These are phyloP conservation scores for Penicillium sp. DNA, from an alignment of 2,329 filamentous ascomycete species.

Conservation along the genomic window DNA sequence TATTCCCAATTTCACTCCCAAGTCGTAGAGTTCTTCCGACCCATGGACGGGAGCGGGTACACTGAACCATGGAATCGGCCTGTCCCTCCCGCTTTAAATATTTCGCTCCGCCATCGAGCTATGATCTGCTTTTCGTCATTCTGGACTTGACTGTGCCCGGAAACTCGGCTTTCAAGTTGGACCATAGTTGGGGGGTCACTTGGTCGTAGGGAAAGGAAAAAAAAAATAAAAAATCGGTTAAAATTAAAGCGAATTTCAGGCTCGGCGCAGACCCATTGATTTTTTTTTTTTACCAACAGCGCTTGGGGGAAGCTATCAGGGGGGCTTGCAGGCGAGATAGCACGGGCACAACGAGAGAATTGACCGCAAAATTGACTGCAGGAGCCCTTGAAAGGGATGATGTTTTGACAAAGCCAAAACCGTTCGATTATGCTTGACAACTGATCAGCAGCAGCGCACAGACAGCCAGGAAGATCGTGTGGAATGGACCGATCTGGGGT, in stretches of 20 bases:
- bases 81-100: slow-evolving; percentile 28
- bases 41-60: slow-evolving; percentile 38
- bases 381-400: slow-evolving; percentile 15
- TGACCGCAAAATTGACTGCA: slow-evolving; percentile 5
- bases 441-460: slow-evolving; percentile 25
- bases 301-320: slow-evolving; percentile 16
- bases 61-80: slow-evolving; percentile 25
- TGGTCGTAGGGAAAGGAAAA: not conserved
- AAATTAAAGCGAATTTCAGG: not conserved
- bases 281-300: slow-evolving; percentile 16
- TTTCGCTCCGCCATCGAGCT: slow-evolving; percentile 8
- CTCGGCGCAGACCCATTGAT: slow-evolving; percentile 4
- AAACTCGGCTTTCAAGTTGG: not conserved
- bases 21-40: slow-evolving; percentile 32
- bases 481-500: slow-evolving; percentile 20
- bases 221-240: not conserved
- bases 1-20: slow-evolving; percentile 14
- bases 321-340: slow-evolving; percentile 2
- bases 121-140: not conserved
- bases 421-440: slow-evolving; percentile 16
- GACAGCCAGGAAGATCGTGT: slow-evolving; percentile 17
- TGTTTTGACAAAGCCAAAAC: slow-evolving; percentile 20
- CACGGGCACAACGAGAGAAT: not conserved
- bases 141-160: not conserved
- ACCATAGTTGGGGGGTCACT: not conserved